A percentile compares a stretch with the other conserved stretches of the same genome.
Conservation (phyloP, 2,329 filamentous ascomycete species). For the Epichloe coenophiala region DNA sequence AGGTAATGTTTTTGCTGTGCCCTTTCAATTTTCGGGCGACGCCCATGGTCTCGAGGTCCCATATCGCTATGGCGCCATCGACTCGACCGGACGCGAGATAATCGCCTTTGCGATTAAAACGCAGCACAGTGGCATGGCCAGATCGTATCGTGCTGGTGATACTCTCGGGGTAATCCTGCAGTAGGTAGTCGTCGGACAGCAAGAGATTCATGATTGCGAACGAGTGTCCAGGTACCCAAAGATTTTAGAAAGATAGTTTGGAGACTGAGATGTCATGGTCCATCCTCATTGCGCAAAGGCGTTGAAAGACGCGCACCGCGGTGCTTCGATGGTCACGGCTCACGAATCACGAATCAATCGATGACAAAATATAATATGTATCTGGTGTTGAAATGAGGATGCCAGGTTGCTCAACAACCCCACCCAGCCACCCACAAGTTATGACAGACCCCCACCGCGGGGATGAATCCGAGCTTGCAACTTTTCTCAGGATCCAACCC, state of each 20-base stretch:
- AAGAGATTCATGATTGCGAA: constrained; percentile 39
- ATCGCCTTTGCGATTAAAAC: constrained; percentile 91
- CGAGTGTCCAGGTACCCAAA: background rate
- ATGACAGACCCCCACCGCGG: background rate
- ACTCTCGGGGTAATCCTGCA: constrained; percentile 78
- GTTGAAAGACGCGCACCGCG: background rate
- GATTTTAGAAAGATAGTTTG: background rate
- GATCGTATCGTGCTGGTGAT: constrained; percentile 76
- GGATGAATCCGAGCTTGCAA: background rate
- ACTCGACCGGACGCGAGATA: constrained; percentile 87
- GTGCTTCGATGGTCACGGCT: no score
- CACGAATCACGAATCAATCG: background rate
- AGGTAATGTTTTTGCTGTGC: constrained; percentile 88
- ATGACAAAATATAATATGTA: no score
- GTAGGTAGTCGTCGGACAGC: constrained; percentile 48
- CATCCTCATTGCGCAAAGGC: background rate
- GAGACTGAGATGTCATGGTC: background rate
- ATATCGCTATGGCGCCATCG: constrained; percentile 89
- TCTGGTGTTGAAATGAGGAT: no score
- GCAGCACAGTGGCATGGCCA: constrained; percentile 52
- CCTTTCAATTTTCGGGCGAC: constrained; percentile 88
- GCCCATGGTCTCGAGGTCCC: constrained; percentile 95
- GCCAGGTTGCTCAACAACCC: no score
- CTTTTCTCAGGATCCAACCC: no score
- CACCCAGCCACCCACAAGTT: no score